Evolutionary conservation across 805 yeast species (phyloP).

Genomic region (Hanseniaspora nectarophila): DNA sequence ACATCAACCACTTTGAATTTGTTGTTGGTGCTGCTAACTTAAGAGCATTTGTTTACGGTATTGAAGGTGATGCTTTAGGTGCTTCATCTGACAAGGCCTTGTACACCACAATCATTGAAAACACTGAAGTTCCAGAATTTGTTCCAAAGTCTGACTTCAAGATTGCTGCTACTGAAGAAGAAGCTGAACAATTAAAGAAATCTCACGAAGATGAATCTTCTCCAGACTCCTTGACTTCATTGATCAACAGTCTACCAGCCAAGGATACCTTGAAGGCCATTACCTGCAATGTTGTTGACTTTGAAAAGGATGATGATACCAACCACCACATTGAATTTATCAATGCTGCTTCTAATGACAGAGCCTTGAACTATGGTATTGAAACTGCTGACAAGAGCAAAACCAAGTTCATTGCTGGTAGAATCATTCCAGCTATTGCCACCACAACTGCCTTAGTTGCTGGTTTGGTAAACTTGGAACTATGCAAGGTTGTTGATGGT

Average conservation of each 20-base stretch:
- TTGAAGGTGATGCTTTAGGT: conserved; percentile 51
- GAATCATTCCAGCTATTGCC: conserved; percentile 97
- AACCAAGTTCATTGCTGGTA: conserved; percentile 95
- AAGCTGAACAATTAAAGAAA: conserved; percentile 62
- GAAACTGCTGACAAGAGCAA: conserved; percentile 79
- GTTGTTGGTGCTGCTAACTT: conserved; percentile 82
- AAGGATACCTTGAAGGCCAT: conserved; percentile 84
- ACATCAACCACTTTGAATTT: conserved; percentile 70
- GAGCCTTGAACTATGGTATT: conserved; percentile 83
- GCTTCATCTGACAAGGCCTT: conserved; percentile 37
- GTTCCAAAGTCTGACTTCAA: conserved; percentile 61
- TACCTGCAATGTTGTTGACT: conserved; percentile 77
- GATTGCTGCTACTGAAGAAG: conserved; percentile 76
- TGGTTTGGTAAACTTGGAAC: conserved; percentile 83
- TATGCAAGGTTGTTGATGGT: conserved; percentile 75
- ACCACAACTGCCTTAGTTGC: conserved; percentile 97
- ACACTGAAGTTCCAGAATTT: conserved; percentile 48
- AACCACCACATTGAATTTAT: conserved; percentile 95
- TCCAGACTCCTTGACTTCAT: conserved; percentile 49
- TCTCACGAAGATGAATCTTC: conserved; percentile 38
- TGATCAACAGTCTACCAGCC: conserved; percentile 73
- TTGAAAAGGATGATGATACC: conserved; percentile 95
- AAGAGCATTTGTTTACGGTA: conserved; percentile 80
- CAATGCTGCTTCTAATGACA: conserved; percentile 87
- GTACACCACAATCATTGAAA: conserved; percentile 44